phyloP scores from a whole-genome alignment of 768 basidiomycete genomes.

The Boletus rubescentipes region DNA sequence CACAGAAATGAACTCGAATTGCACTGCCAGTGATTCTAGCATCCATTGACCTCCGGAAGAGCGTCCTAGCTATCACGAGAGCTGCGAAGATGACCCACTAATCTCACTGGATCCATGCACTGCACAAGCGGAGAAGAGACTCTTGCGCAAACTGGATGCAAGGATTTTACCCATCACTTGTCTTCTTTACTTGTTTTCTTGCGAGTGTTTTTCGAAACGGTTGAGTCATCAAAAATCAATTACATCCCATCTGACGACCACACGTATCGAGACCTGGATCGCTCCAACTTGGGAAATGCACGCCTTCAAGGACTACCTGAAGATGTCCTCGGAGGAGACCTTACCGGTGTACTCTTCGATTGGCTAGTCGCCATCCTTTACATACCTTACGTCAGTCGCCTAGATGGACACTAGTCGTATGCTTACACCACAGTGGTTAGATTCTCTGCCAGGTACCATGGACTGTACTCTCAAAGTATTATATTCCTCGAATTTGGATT shows the following conservation, averaged over 20 bases:
- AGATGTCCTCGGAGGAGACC: slow-evolving; percentile 66
- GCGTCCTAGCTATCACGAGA: neutral
- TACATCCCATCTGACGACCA: neutral
- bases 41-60: slow-evolving; percentile 6
- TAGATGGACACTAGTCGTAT: neutral
- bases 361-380: slow-evolving; percentile 79
- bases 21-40: slow-evolving; percentile 4
- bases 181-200: slow-evolving; percentile 72
- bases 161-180: slow-evolving; percentile 72
- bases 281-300: slow-evolving; percentile 79
- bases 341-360: slow-evolving; percentile 67
- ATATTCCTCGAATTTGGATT: slow-evolving; percentile 68
- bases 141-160: slow-evolving; percentile 64
- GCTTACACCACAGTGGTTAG: slow-evolving; percentile 34
- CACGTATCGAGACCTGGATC: slow-evolving; percentile 51
- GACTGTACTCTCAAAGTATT: slow-evolving; percentile 63
- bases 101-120: slow-evolving; percentile 17
- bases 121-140: slow-evolving; percentile 50
- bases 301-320: slow-evolving; percentile 67
- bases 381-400: slow-evolving; percentile 66
- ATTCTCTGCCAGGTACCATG: slow-evolving; percentile 72
- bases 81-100: slow-evolving; percentile 21
- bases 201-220: slow-evolving; percentile 41
- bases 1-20: too few species aligned
- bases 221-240: neutral